These are phyloP conservation scores for Agrocybe praecox DNA, from an alignment of 768 basidiomycete species.

Conservation along the genomic window DNA sequence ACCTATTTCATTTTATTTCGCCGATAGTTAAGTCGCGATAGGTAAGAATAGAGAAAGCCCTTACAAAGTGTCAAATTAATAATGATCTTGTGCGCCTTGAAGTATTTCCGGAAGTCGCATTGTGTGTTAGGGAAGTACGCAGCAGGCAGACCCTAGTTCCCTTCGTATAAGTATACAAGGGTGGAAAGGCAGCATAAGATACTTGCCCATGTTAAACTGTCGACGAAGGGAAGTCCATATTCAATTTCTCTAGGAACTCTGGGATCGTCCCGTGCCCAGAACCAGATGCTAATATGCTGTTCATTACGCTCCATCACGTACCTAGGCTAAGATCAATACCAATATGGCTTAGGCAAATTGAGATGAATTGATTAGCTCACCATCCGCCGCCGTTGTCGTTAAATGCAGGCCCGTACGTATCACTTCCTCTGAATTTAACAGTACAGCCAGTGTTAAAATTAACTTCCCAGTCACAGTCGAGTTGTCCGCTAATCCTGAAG, in stretches of 20 bases:
- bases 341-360: too few relatives aligned
- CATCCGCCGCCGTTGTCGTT: slow-evolving; percentile 61
- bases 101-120: slow-evolving; percentile 61
- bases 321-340: neutral
- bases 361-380: slow-evolving; percentile 32
- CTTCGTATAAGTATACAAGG: too few relatives aligned
- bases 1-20: slow-evolving; percentile 14
- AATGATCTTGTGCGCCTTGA: slow-evolving; percentile 61
- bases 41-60: slow-evolving; percentile 5
- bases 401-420: slow-evolving; percentile 57
- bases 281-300: slow-evolving; percentile 60
- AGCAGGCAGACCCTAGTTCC: slow-evolving; percentile 50
- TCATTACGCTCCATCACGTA: slow-evolving; percentile 42
- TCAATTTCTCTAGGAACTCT: slow-evolving; percentile 44
- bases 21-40: neutral
- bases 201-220: slow-evolving; percentile 45
- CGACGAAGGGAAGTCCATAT: slow-evolving; percentile 27
- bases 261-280: slow-evolving; percentile 53
- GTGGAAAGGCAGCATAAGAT: neutral
- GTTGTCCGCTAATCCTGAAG: slow-evolving; percentile 11
- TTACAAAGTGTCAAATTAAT: slow-evolving; percentile 57
- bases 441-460: slow-evolving; percentile 39
- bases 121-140: slow-evolving; percentile 62
- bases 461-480: slow-evolving; percentile 17
- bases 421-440: slow-evolving; percentile 34